Conservation (phyloP, 192 early-diverging fungal genomes). For the Entomortierella parvispora region DNA sequence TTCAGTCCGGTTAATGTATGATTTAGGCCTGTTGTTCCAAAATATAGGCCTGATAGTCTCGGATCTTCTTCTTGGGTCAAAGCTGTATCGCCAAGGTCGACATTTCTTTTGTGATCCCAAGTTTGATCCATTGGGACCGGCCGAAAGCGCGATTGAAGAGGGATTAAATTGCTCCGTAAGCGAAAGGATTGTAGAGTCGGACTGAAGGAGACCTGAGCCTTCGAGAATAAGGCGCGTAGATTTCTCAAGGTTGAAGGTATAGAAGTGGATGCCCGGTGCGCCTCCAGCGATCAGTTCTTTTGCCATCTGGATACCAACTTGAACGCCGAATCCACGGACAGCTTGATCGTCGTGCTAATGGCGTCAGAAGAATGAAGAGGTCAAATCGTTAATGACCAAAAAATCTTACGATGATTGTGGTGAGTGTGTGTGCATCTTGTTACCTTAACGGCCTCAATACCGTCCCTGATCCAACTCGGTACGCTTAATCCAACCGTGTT, state of each 20-base stretch:
- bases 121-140: background rate
- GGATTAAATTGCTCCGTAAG: background rate
- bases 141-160: background rate
- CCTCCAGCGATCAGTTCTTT: conserved; percentile 58
- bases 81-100: conserved; percentile 64
- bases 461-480: conserved; percentile 73
- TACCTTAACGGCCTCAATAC: conserved; percentile 87
- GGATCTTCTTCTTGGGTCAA: conserved; percentile 65
- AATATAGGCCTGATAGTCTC: conserved; percentile 97
- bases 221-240: conserved; percentile 84
- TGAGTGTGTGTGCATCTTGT: too few species aligned
- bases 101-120: background rate
- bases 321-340: conserved; percentile 89
- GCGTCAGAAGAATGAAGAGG: background rate
- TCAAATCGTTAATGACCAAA: too few species aligned
- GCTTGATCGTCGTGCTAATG: conserved; percentile 87
- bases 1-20: conserved; percentile 86
- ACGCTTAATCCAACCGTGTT: conserved; percentile 78
- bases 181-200: background rate
- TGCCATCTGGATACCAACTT: conserved; percentile 78
- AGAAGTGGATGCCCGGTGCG: conserved; percentile 84
- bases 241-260: conserved; percentile 90
- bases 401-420: too few species aligned
- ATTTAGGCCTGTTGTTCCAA: conserved; percentile 93
- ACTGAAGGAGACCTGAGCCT: conserved; percentile 65